These are phyloP conservation scores for Candida glucosophila DNA, from an alignment of 1,139 yeast genomes.

Conservation along the genomic window DNA sequence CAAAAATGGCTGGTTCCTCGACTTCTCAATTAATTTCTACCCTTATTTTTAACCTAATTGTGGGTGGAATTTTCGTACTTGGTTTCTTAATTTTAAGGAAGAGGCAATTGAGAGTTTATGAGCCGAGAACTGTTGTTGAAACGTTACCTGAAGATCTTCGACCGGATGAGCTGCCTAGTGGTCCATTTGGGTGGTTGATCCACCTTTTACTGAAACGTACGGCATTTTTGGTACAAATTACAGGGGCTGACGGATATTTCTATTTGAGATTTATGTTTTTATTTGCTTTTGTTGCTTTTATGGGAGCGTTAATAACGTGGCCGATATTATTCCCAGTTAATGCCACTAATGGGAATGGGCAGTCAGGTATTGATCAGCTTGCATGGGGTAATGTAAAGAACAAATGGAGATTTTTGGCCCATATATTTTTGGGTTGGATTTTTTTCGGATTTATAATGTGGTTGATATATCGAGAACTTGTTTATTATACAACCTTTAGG, in stretches of 20 bases:
- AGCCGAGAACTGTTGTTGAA: constrained; percentile 57
- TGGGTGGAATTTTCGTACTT: constrained; percentile 48
- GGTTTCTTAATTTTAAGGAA: constrained; percentile 61
- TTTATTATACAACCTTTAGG: constrained; percentile 57
- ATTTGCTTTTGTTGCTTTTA: constrained; percentile 45
- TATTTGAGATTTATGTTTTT: constrained; percentile 70
- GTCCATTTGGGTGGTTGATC: constrained; percentile 49
- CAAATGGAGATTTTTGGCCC: constrained; percentile 59
- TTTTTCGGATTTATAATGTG: constrained; percentile 53
- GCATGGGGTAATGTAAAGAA: constrained; percentile 59
- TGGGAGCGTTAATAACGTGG: constrained; percentile 61
- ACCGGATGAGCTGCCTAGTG: constrained; percentile 50
- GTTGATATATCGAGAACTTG: constrained; percentile 62
- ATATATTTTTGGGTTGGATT: constrained; percentile 63
- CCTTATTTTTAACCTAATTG: constrained; percentile 30
- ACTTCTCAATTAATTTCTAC: constrained; percentile 34
- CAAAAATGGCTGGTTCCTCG: constrained; percentile 13
- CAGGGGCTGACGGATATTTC: constrained; percentile 85
- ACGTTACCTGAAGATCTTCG: constrained; percentile 32
- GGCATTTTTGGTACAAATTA: constrained; percentile 61
- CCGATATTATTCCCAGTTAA: constrained; percentile 83
- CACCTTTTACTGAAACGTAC: constrained; percentile 49
- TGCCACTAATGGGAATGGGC: constrained; percentile 63
- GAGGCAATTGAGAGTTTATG: constrained; percentile 63
- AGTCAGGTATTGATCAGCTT: constrained; percentile 51